These are phyloP conservation scores for Sporothrix brunneoviolacea DNA, from an alignment of 2,329 filamentous ascomycete species.

Conservation along the genomic window DNA sequence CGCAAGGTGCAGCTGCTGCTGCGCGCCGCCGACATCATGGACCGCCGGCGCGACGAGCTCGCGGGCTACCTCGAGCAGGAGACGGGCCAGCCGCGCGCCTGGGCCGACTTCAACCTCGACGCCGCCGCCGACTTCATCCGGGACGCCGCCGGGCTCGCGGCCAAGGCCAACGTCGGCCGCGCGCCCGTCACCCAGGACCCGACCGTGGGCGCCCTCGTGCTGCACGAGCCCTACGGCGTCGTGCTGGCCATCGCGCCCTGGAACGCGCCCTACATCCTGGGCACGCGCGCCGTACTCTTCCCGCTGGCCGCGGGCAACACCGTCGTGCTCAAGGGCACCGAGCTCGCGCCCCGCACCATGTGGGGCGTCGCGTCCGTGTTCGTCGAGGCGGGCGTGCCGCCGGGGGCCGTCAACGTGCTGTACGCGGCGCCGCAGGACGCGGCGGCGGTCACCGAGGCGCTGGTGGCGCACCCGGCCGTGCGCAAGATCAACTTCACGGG, in stretches of 20 bases:
- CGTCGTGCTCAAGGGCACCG: conserved; percentile 63
- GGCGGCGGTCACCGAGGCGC: conserved; percentile 55
- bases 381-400: conserved; percentile 67
- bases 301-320: conserved; percentile 74
- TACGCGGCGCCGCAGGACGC: conserved; percentile 61
- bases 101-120: conserved; percentile 37
- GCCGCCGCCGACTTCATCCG: conserved; percentile 31
- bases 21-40: conserved; percentile 60
- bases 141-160: conserved; percentile 37
- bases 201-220: conserved; percentile 48
- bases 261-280: conserved; percentile 55
- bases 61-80: conserved; percentile 50
- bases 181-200: conserved; percentile 7
- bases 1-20: no score
- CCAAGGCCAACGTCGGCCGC: conserved; percentile 12
- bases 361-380: conserved; percentile 58
- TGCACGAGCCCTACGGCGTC: conserved; percentile 73
- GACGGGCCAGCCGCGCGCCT: conserved; percentile 33
- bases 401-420: conserved; percentile 63
- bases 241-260: conserved; percentile 77
- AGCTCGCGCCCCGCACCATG: conserved; percentile 58
- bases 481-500: conserved; percentile 87
- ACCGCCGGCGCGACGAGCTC: conserved; percentile 53
- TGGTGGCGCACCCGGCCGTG: conserved; percentile 61
- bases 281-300: conserved; percentile 47